Evolutionary conservation across 2,329 filamentous ascomycete genomes (phyloP).

Genomic region (Xylariales sp.): DNA sequence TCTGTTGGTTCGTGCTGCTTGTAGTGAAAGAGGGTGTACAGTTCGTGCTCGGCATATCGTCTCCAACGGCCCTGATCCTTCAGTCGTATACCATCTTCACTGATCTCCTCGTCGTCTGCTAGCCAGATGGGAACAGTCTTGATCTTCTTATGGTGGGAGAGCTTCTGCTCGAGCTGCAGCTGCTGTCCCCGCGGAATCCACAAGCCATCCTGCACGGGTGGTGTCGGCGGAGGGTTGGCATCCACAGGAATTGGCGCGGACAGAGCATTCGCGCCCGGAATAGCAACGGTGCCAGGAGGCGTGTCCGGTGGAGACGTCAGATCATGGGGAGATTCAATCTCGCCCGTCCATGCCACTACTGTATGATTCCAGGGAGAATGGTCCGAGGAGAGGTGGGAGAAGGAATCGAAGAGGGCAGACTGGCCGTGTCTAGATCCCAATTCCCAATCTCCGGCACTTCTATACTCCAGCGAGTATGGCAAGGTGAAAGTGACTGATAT

Average conservation of each 20-base stretch:
- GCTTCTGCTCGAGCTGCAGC: constrained; percentile 65
- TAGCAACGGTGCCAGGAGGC: constrained; percentile 43
- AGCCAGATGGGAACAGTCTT: constrained; percentile 88
- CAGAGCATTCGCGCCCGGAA: constrained; percentile 62
- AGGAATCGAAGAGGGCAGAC: constrained; percentile 88
- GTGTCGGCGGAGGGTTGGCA: constrained; percentile 49
- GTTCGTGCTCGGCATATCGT: constrained; percentile 82
- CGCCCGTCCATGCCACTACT: constrained; percentile 91
- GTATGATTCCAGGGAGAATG: constrained; percentile 86
- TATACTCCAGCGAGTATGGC: constrained; percentile 55
- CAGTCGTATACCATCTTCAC: constrained; percentile 64
- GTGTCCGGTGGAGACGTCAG: constrained; percentile 41
- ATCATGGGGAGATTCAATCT: constrained; percentile 57
- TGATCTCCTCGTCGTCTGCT: constrained; percentile 66
- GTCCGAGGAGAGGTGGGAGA: constrained; percentile 80
- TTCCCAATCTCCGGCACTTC: constrained; percentile 59
- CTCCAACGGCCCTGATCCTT: constrained; percentile 85
- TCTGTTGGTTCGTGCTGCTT: constrained; percentile 89
- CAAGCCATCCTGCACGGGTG: constrained; percentile 62
- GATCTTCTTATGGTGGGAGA: constrained; percentile 69
- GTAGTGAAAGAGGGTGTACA: constrained; percentile 94
- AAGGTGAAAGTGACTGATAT: constrained; percentile 63
- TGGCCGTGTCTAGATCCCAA: constrained; percentile 76
- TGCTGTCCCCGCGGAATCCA: constrained; percentile 68
- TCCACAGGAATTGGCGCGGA: constrained; percentile 77